Evolutionary conservation across 129 eudicot species (phyloP).

Genomic region (Escallonia rubra): DNA sequence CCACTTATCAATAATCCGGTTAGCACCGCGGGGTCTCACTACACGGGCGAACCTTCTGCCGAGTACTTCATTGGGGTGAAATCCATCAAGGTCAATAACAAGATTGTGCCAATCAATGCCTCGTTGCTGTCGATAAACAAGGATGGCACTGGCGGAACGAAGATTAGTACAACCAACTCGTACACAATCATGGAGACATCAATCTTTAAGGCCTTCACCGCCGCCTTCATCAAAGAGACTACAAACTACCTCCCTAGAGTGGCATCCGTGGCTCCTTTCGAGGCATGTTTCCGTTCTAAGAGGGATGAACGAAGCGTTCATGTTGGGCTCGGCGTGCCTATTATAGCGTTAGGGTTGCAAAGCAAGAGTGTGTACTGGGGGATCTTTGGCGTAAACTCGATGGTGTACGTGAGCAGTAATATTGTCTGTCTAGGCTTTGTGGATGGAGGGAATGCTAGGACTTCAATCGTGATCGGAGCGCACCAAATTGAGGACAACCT

Average conservation of each 20-base stretch:
- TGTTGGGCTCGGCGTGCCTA: constrained; percentile 15
- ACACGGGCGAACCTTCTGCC: constrained; percentile 14
- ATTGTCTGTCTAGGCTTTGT: constrained; percentile 18
- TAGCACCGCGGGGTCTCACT: constrained; percentile 1
- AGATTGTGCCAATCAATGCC: not conserved
- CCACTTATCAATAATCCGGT: constrained; percentile 29
- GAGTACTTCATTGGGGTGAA: constrained; percentile 36
- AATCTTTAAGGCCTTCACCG: constrained; percentile 11
- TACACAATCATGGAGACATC: constrained; percentile 17
- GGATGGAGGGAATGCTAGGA: constrained; percentile 19
- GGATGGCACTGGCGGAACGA: constrained; percentile 32
- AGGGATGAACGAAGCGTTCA: not conserved
- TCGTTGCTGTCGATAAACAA: constrained; percentile 4
- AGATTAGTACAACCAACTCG: constrained; percentile 17
- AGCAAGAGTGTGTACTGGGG: constrained; percentile 22
- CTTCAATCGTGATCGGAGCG: constrained; percentile 26
- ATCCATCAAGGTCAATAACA: constrained; percentile 16
- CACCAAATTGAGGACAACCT: constrained; percentile 40
- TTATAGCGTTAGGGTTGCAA: constrained; percentile 16
- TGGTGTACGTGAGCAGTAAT: constrained; percentile 12
- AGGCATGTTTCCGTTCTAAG: constrained; percentile 9
- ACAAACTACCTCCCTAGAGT: constrained; percentile 17
- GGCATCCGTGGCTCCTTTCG: constrained; percentile 13
- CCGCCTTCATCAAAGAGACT: not conserved
- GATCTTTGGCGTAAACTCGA: constrained; percentile 9